Evolutionary conservation across 192 early-diverging fungal species (phyloP), one percentile per base, ranked within the genome.

Genomic region (Entomortierella beljakovae): DNA sequence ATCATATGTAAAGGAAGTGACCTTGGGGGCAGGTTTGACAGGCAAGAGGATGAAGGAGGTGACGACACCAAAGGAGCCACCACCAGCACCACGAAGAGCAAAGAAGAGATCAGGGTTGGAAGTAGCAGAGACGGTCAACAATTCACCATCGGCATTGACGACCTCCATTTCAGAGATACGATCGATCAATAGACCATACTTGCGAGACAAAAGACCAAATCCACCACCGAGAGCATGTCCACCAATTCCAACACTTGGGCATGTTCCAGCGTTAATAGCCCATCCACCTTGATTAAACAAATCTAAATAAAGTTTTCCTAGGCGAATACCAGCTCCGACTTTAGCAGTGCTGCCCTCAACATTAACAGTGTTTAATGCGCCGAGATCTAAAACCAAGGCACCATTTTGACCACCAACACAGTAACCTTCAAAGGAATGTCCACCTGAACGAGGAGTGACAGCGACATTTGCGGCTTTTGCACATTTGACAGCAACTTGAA

Each of bases 11-110:
- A 80, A 68, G 35, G 81, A 73, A 9, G 81, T 82, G 9, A 80
- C 81, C 59, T 72, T 67, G 52, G 63, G 6, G 0, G 74, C 76
- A 32, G 70, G 53, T 57, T 69, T 69, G 42, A 62, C 52, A 33
- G 79, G 57, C 49, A 61, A 43, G 40, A 87, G 55, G 9, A 64
- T 79, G 33, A 84, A 80, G 13, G 77, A 53, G 15, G 82, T 82
- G 22, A 87, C 82, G 10, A 88, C 71, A 38, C 76, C 85, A 68
- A 57, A 87, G 20, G 61, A 82, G n/a, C 81, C 79, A 42, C 82
- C 84, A 7, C 90, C 89, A 13, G 85, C 91, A n/a, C 89, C 90
- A 40, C 88, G 71, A 3, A 91, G 53, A 0, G 89, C 88, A 73
- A 80, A 92, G 57, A 89, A 92, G 20, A 92, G 62, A 70, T 92